A percentile compares a stretch with the other conserved stretches of the same genome.
phyloP scores from a whole-genome alignment of 2,329 filamentous ascomycete genomes.

The Calonectria hongkongensis region DNA sequence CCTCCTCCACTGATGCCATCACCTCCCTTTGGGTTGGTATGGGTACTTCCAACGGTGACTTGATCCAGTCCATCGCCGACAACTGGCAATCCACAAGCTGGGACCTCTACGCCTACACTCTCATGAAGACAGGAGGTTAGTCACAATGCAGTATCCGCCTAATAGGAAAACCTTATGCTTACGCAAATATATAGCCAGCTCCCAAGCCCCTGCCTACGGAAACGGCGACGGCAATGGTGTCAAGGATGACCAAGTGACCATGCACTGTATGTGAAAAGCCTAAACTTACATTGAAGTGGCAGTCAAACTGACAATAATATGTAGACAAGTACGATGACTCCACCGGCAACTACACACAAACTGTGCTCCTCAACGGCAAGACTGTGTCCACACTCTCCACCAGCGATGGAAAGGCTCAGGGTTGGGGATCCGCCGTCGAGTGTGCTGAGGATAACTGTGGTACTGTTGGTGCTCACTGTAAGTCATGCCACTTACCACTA shows the following conservation, averaged over 20 bases:
- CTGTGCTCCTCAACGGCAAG: slow-evolving; percentile 47
- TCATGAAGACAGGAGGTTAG: slow-evolving; percentile 57
- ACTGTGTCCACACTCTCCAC: slow-evolving; percentile 61
- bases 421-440: no score
- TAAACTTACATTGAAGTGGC: no score
- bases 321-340: slow-evolving; percentile 46
- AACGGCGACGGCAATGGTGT: slow-evolving; percentile 37
- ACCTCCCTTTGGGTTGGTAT: slow-evolving; percentile 69
- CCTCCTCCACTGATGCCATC: slow-evolving; percentile 56
- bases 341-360: slow-evolving; percentile 44
- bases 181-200: slow-evolving; percentile 30
- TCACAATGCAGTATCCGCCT: neutral
- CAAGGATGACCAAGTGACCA: slow-evolving; percentile 44
- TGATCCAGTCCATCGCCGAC: slow-evolving; percentile 68
- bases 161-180: neutral
- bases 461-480: no score
- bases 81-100: slow-evolving; percentile 57
- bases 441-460: no score
- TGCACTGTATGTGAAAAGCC: slow-evolving; percentile 40
- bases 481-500: no score
- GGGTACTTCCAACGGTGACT: slow-evolving; percentile 66
- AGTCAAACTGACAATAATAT: neutral
- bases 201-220: slow-evolving; percentile 43
- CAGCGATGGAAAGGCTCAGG: neutral
- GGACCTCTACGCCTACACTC: slow-evolving; percentile 66